Evolutionary conservation across 176 grass and related monocot genomes (phyloP).

Genomic region (Dendrocalamus sinicus): DNA sequence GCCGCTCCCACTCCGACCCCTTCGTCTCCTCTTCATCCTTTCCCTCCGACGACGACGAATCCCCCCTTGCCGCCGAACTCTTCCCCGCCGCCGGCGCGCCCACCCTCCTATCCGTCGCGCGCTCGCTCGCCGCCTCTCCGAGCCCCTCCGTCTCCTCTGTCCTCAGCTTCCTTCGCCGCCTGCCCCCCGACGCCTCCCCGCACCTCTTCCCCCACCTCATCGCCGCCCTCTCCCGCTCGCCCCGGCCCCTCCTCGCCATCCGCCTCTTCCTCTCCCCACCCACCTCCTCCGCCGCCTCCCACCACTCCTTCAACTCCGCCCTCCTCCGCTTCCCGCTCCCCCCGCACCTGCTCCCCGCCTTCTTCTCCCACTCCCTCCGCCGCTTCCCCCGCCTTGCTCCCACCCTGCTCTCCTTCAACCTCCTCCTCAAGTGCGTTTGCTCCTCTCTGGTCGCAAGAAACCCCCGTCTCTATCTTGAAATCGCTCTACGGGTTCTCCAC

Average conservation of each 20-base stretch:
- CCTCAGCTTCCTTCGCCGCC: conserved; percentile 58
- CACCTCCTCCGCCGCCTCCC: conserved; percentile 22
- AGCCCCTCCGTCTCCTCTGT: conserved; percentile 35
- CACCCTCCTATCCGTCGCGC: conserved; percentile 64
- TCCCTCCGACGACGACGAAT: conserved; percentile 31
- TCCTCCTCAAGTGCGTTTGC: conserved; percentile 74
- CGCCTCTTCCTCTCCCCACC: conserved; percentile 58
- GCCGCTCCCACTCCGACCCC: conserved; percentile 8
- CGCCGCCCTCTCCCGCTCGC: conserved; percentile 58
- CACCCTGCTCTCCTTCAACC: conserved; percentile 75
- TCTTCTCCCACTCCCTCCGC: conserved; percentile 55
- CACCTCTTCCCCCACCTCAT: conserved; percentile 68
- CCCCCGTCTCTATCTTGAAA: conserved; percentile 41
- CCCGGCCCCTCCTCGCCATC: conserved; percentile 42
- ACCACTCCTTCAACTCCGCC: conserved; percentile 59
- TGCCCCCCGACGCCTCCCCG: conserved; percentile 46
- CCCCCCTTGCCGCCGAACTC: conserved; percentile 59
- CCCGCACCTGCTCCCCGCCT: conserved; percentile 48
- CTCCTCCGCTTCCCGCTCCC: conserved; percentile 57
- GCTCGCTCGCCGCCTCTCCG: conserved; percentile 44
- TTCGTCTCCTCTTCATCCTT: conserved; percentile 18
- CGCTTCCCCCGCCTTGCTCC: conserved; percentile 51
- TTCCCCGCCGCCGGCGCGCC: conserved; percentile 55
- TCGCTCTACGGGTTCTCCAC: conserved; percentile 52
- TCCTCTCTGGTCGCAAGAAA: conserved; percentile 31